phyloP scores from a whole-genome alignment of 768 basidiomycete species.

The Boletus subparvulus region DNA sequence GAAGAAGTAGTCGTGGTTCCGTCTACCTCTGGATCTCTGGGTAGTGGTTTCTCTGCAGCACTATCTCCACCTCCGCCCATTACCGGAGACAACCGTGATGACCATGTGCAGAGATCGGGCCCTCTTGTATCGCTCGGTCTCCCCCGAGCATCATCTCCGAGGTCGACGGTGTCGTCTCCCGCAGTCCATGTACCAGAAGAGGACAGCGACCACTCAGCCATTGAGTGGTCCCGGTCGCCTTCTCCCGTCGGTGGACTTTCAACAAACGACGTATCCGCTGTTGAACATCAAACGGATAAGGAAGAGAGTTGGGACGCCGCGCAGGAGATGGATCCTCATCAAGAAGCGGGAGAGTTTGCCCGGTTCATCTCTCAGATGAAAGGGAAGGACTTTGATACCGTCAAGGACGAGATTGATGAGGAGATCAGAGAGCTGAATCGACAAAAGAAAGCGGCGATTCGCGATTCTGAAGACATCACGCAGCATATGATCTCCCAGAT shows the following conservation, averaged over 20 bases:
- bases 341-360: constrained; percentile 89
- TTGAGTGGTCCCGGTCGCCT: constrained; percentile 42
- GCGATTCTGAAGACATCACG: constrained; percentile 93
- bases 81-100: constrained; percentile 15
- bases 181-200: constrained; percentile 9
- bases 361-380: constrained; percentile 89
- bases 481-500: constrained; percentile 92
- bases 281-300: constrained; percentile 22
- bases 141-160: constrained; percentile 12
- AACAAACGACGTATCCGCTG: constrained; percentile 8
- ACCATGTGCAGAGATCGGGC: neutral
- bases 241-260: constrained; percentile 26
- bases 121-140: constrained; percentile 3
- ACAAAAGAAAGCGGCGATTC: constrained; percentile 84
- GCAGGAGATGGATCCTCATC: constrained; percentile 79
- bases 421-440: constrained; percentile 81
- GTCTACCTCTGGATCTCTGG: neutral
- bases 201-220: constrained; percentile 25
- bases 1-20: constrained; percentile 31
- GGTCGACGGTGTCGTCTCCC: neutral
- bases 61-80: constrained; percentile 16
- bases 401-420: constrained; percentile 86
- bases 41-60: neutral
- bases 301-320: constrained; percentile 73
- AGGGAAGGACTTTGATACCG: constrained; percentile 76